These are phyloP conservation scores for Neopestalotiopsis sp. DNA, from an alignment of 2,329 filamentous ascomycete genomes.

Conservation along the genomic window DNA sequence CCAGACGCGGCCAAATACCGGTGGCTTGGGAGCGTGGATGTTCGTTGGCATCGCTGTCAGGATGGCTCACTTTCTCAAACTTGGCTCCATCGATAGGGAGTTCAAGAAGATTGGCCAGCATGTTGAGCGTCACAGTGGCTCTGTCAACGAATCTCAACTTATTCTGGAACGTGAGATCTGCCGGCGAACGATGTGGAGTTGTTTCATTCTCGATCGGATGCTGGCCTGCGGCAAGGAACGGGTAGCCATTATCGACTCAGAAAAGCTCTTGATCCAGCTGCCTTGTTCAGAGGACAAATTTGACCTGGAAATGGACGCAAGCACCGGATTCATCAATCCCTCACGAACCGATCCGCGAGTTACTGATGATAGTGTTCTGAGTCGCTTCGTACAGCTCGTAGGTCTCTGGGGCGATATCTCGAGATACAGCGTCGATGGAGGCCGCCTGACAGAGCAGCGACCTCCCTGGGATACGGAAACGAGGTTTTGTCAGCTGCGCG, in stretches of 20 bases:
- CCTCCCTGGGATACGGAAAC: conserved; percentile 66
- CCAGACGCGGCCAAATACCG: conserved; percentile 54
- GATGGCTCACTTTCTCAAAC: conserved; percentile 65
- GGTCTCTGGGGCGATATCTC: conserved; percentile 66
- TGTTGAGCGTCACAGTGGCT: conserved; percentile 26
- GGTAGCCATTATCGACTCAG: conserved; percentile 61
- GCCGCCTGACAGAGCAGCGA: conserved; percentile 53
- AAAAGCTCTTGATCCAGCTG: conserved; percentile 68
- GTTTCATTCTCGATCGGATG: conserved; percentile 74
- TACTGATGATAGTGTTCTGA: conserved; percentile 53
- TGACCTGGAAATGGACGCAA: conserved; percentile 63
- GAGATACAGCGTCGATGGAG: conserved; percentile 57
- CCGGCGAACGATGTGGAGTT: conserved; percentile 76
- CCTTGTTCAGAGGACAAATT: conserved; percentile 72
- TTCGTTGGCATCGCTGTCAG: conserved; percentile 69
- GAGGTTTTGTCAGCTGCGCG: conserved; percentile 58
- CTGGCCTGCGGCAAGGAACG: conserved; percentile 69
- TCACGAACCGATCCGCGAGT: conserved; percentile 23
- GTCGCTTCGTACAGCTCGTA: conserved; percentile 63
- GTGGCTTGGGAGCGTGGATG: conserved; percentile 68
- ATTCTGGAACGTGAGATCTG: conserved; percentile 68
- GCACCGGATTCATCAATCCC: conserved; percentile 53
- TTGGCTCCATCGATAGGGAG: conserved; percentile 60
- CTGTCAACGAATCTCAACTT: conserved; percentile 32
- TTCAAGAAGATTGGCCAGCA: conserved; percentile 28